Evolutionary conservation across 129 eudicot genomes (phyloP).

Genomic region (Ambrosia trifida): DNA sequence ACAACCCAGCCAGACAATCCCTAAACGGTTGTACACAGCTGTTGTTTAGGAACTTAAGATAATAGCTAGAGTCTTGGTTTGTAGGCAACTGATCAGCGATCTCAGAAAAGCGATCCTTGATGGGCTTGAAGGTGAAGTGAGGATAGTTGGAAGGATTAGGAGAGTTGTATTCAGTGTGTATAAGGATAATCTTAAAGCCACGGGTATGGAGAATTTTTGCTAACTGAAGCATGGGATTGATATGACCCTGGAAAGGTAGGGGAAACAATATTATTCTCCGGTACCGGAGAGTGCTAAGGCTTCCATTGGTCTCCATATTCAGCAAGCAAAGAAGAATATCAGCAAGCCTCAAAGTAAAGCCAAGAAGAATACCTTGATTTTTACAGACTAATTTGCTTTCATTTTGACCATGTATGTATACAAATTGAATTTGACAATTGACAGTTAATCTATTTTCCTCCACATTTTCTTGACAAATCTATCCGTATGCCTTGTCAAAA

Average conservation of each 20-base stretch:
- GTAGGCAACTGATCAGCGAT: neutral
- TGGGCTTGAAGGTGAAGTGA: constrained; percentile 39
- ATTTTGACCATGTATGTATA: no score
- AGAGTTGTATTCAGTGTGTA: constrained; percentile 44
- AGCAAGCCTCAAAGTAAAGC: neutral
- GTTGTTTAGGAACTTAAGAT: constrained; percentile 26
- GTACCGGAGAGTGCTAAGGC: neutral
- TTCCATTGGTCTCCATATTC: constrained; percentile 18
- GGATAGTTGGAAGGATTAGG: constrained; percentile 43
- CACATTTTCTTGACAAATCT: no score
- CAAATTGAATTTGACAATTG: no score
- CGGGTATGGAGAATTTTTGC: constrained; percentile 46
- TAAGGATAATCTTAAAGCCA: constrained; percentile 49
- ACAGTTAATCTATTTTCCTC: no score
- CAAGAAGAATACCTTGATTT: no score
- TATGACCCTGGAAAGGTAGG: constrained; percentile 58
- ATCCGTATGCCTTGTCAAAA: no score
- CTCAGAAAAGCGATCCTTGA: constrained; percentile 25
- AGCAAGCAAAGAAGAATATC: no score
- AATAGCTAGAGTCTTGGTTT: neutral
- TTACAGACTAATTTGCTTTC: no score
- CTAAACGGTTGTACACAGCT: constrained; percentile 45
- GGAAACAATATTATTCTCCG: constrained; percentile 42
- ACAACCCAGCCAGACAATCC: constrained; percentile 31
- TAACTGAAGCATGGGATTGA: constrained; percentile 59